phyloP scores from a whole-genome alignment of 2,329 filamentous ascomycete genomes.

The Exophiala viscosa region DNA sequence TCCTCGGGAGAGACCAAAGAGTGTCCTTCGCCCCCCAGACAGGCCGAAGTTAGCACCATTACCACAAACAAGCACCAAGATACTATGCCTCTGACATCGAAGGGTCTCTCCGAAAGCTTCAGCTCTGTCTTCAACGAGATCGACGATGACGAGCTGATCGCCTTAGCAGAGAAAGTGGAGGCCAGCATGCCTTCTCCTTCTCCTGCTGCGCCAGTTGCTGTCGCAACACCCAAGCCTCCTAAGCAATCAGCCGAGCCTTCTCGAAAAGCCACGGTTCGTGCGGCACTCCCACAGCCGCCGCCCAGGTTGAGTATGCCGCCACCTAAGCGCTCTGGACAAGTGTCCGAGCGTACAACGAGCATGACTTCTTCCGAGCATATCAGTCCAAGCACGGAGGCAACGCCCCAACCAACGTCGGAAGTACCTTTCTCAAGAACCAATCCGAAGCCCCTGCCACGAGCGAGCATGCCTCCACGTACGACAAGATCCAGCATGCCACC shows the following conservation, averaged over 20 bases:
- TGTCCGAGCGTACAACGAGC: too few species aligned
- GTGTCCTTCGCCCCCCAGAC: too few species aligned
- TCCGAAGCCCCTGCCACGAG: neutral
- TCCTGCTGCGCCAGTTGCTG: neutral
- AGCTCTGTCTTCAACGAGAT: conserved; percentile 20
- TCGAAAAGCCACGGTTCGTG: neutral
- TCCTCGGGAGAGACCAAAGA: too few species aligned
- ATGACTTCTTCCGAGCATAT: too few species aligned
- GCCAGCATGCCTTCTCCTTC: neutral
- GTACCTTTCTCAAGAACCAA: too few species aligned
- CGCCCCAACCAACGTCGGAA: too few species aligned
- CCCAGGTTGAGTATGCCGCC: too few species aligned
- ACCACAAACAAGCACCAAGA: neutral
- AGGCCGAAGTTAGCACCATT: neutral
- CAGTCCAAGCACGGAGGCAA: too few species aligned
- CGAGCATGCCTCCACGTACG: too few species aligned
- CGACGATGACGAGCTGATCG: conserved; percentile 20
- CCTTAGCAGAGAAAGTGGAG: conserved; percentile 14
- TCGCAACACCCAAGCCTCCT: neutral
- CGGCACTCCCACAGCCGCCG: too few species aligned
- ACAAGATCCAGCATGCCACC: neutral
- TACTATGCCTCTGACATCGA: neutral
- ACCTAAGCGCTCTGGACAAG: too few species aligned
- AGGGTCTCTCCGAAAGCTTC: conserved; percentile 17
- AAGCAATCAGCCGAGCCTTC: neutral